These are phyloP conservation scores for Xylaria sp. DNA, from an alignment of 2,329 filamentous ascomycete species.

Conservation along the genomic window DNA sequence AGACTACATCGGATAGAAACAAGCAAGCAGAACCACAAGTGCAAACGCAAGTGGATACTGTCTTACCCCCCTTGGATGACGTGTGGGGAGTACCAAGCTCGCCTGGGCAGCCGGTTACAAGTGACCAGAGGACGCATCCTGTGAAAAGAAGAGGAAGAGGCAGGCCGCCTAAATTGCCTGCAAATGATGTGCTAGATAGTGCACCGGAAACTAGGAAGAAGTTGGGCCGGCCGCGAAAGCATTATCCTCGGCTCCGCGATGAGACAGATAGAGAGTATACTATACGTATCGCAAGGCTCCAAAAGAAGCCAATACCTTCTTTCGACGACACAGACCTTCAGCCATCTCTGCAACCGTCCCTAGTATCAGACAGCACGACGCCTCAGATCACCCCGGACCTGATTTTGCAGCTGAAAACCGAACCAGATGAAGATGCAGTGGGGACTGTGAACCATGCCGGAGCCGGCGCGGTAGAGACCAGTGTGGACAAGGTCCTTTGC, in stretches of 20 bases:
- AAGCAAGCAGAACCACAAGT: constrained; percentile 1
- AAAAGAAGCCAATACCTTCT: constrained; percentile 15
- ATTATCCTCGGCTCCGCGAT: constrained; percentile 10
- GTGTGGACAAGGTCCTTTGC: neutral
- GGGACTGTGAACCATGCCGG: neutral
- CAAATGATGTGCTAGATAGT: neutral
- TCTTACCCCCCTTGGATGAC: neutral
- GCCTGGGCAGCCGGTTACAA: constrained; percentile 3
- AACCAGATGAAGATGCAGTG: constrained; percentile 5
- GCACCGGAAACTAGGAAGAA: constrained; percentile 17
- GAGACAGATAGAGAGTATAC: constrained; percentile 18
- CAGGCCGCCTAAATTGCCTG: constrained; percentile 16
- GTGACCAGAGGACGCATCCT: constrained; percentile 2
- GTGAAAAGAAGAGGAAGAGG: constrained; percentile 31
- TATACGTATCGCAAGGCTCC: constrained; percentile 14
- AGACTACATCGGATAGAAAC: constrained; percentile 5
- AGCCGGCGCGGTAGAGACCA: neutral
- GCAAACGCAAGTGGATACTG: neutral
- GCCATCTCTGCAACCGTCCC: neutral
- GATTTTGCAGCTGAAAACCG: neutral
- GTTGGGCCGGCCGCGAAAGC: constrained; percentile 24
- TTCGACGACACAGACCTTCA: neutral
- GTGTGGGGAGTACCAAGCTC: constrained; percentile 19
- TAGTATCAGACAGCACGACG: neutral
- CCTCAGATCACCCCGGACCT: neutral